phyloP scores from a whole-genome alignment of 1,139 yeast genomes.

The Saccharomyces hybrid region DNA sequence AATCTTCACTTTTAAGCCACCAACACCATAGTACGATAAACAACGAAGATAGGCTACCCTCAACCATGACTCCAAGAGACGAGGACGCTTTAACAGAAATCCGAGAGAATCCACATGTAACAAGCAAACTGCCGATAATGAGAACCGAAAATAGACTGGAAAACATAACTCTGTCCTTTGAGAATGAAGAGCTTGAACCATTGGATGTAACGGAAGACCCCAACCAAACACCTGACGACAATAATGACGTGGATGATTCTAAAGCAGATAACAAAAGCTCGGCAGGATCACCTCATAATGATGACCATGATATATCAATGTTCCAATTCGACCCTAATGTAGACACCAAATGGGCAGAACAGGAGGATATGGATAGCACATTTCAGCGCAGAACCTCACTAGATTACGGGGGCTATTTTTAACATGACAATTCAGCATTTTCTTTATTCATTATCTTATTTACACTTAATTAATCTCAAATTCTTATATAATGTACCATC shows the following conservation, averaged over 20 bases:
- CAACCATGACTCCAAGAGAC: conserved; percentile 4
- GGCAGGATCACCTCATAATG: conserved; percentile 1
- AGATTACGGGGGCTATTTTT: conserved; percentile 16
- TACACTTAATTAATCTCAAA: background rate
- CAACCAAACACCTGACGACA: conserved; percentile 2
- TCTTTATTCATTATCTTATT: conserved; percentile 3
- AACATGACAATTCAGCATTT: conserved; percentile 10
- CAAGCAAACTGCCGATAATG: conserved; percentile 22
- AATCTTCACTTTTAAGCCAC: conserved; percentile 18
- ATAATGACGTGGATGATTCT: conserved; percentile 1
- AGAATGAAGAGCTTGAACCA: conserved; percentile 8
- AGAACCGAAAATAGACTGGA: conserved; percentile 22
- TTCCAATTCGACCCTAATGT: conserved; percentile 11
- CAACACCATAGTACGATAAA: conserved; percentile 2
- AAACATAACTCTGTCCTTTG: conserved; percentile 26
- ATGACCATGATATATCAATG: conserved; percentile 6
- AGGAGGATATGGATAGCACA: conserved; percentile 29
- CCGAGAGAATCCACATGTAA: conserved; percentile 4
- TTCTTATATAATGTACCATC: conserved; percentile 1
- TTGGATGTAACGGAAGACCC: conserved; percentile 2
- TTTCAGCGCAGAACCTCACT: conserved; percentile 30
- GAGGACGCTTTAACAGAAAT: background rate
- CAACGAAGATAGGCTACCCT: background rate
- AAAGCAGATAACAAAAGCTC: background rate
- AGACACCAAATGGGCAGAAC: conserved; percentile 23